phyloP scores from a whole-genome alignment of 2,329 filamentous ascomycete genomes.

The Mycosphaerelloides madeirae region DNA sequence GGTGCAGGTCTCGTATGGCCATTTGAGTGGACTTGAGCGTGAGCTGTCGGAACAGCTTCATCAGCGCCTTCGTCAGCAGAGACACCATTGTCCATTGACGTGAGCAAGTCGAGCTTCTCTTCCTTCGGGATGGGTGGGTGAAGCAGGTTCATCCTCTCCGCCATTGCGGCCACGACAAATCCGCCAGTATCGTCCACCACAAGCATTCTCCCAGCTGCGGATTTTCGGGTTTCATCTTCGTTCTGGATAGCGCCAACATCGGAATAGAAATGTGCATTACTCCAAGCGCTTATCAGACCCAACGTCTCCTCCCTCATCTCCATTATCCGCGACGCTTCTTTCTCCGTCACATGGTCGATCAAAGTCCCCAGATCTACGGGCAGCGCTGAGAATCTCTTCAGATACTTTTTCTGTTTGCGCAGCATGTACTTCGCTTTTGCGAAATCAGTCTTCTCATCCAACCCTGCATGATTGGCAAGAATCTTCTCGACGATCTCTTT shows the following conservation, averaged over 20 bases:
- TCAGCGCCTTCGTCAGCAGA: background rate
- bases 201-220: slow-evolving; percentile 64
- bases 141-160: slow-evolving; percentile 82
- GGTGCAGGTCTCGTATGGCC: slow-evolving; percentile 25
- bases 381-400: slow-evolving; percentile 78
- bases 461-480: slow-evolving; percentile 77
- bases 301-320: slow-evolving; percentile 82
- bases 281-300: slow-evolving; percentile 79
- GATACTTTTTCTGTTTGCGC: slow-evolving; percentile 88
- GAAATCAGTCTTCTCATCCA: slow-evolving; percentile 92
- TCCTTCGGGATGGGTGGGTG: slow-evolving; percentile 24
- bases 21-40: slow-evolving; percentile 3
- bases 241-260: slow-evolving; percentile 12
- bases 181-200: slow-evolving; percentile 85
- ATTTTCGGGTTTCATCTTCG: slow-evolving; percentile 24
- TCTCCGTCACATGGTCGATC: slow-evolving; percentile 72
- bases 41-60: slow-evolving; percentile 5
- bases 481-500: slow-evolving; percentile 91
- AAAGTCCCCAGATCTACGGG: slow-evolving; percentile 76
- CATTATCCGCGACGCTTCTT: slow-evolving; percentile 73
- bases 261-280: slow-evolving; percentile 73
- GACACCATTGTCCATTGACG: background rate
- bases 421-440: slow-evolving; percentile 94
- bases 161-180: slow-evolving; percentile 73
- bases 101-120: background rate